These are phyloP conservation scores for Hypoxylon lenormandii DNA, from an alignment of 495 filamentous ascomycete genomes.

Conservation along the genomic window DNA sequence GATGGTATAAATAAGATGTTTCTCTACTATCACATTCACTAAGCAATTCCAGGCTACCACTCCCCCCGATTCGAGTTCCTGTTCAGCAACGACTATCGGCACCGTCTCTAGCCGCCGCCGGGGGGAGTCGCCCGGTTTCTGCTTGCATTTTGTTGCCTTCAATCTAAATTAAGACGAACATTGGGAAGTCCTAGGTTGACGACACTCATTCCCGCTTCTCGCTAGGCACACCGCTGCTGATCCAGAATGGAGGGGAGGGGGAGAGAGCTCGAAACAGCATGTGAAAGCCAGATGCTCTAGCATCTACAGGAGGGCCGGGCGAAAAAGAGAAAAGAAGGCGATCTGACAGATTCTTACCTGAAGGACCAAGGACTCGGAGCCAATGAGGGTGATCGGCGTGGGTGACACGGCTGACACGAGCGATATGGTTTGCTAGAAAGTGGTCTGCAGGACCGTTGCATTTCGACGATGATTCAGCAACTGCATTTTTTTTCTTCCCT, in stretches of 20 bases:
- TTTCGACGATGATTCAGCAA: constrained; percentile 28
- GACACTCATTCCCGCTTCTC: background rate
- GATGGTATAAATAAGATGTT: background rate
- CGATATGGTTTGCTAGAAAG: constrained; percentile 30
- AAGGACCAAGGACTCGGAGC: constrained; percentile 1
- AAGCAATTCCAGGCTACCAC: background rate
- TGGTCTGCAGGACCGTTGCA: constrained; percentile 12
- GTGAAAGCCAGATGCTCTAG: constrained; percentile 1
- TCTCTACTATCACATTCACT: constrained; percentile 1
- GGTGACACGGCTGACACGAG: constrained; percentile 24
- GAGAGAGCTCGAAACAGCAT: background rate
- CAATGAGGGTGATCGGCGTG: constrained; percentile 20
- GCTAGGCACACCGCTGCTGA: constrained; percentile 15
- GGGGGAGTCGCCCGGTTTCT: background rate
- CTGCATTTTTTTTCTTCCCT: background rate
- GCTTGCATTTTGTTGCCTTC: background rate
- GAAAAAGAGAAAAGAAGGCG: background rate
- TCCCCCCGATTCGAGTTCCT: background rate
- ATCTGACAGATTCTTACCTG: constrained; percentile 18
- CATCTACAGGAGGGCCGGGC: constrained; percentile 20
- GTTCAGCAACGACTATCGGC: background rate
- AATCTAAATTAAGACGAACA: background rate
- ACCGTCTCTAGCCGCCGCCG: background rate
- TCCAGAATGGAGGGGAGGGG: constrained; percentile 2
- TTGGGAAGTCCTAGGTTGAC: background rate